Conservation (phyloP, 2,329 filamentous ascomycete genomes). For the Microsporum ferrugineum region DNA sequence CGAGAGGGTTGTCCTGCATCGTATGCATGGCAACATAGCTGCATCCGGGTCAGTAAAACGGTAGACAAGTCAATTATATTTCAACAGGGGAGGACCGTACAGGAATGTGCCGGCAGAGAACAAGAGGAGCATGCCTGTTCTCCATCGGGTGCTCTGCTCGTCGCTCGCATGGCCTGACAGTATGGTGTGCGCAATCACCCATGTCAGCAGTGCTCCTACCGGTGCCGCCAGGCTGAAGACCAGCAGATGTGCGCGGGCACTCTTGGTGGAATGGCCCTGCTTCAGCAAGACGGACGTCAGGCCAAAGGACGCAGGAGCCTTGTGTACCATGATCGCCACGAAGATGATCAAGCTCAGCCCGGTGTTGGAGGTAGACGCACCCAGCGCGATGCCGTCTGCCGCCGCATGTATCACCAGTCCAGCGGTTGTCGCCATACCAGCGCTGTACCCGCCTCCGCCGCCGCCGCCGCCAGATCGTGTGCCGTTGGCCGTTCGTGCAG, state of each 20-base stretch:
- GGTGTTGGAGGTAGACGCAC: conserved; percentile 70
- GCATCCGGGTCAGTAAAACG: background rate
- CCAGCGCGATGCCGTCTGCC: conserved; percentile 90
- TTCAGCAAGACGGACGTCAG: conserved; percentile 81
- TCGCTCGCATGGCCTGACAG: conserved; percentile 42
- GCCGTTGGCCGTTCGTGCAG: conserved; percentile 27
- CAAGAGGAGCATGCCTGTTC: conserved; percentile 83
- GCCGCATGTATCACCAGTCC: conserved; percentile 93
- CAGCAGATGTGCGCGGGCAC: conserved; percentile 70
- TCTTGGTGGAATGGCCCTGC: conserved; percentile 79
- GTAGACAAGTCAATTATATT: background rate
- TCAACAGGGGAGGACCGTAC: conserved; percentile 42
- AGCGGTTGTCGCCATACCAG: conserved; percentile 66
- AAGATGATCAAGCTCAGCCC: conserved; percentile 86
- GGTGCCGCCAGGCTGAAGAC: conserved; percentile 89
- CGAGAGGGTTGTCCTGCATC: conserved; percentile 62
- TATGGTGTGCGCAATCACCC: conserved; percentile 62
- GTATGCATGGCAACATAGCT: conserved; percentile 98
- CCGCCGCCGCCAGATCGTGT: conserved; percentile 25
- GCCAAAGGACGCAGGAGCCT: conserved; percentile 90
- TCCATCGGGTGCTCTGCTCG: conserved; percentile 60
- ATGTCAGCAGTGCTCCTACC: conserved; percentile 71
- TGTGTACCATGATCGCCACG: conserved; percentile 92
- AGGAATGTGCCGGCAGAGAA: conserved; percentile 94
- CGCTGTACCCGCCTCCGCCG: conserved; percentile 35